Conservation (phyloP, 331 rosid genomes). For the Saraca asoca region DNA sequence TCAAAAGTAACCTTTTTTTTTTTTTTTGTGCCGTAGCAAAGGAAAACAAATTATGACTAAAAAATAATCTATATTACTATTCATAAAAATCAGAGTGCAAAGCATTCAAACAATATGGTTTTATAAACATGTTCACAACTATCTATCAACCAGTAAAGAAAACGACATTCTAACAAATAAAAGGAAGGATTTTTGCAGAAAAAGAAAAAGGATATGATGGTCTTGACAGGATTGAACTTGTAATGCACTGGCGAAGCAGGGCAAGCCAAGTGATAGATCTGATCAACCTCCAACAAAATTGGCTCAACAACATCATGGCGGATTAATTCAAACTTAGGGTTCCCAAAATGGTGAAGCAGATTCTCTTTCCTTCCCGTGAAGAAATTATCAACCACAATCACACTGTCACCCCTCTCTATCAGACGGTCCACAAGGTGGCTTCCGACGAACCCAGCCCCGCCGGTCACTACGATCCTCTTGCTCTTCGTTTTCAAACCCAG, state of each 20-base stretch:
- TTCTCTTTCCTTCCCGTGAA: constrained; percentile 90
- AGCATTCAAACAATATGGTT: too few species aligned
- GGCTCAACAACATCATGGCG: constrained; percentile 94
- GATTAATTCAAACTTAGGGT: constrained; percentile 84
- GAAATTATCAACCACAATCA: constrained; percentile 81
- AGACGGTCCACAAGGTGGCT: constrained; percentile 91
- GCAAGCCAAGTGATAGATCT: constrained; percentile 94
- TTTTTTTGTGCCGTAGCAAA: too few species aligned
- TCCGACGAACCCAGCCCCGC: constrained; percentile 93
- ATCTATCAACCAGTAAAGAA: too few species aligned
- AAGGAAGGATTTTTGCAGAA: neutral
- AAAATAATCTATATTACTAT: too few species aligned
- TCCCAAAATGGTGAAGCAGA: constrained; percentile 67
- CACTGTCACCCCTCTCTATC: constrained; percentile 78
- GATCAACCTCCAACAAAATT: constrained; percentile 82
- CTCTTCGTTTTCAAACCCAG: constrained; percentile 42
- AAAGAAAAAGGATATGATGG: neutral
- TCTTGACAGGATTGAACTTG: constrained; percentile 61
- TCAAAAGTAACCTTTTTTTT: too few species aligned
- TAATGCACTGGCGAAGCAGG: constrained; percentile 68
- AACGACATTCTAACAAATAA: neutral
- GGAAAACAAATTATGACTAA: too few species aligned
- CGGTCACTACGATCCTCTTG: constrained; percentile 75
- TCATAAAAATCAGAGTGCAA: too few species aligned
- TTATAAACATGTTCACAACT: too few species aligned